Percentiles rank a stretch among this genome's conserved stretches.
phyloP scores from a whole-genome alignment of 805 yeast genomes.

The Monosporozyma servazzii region DNA sequence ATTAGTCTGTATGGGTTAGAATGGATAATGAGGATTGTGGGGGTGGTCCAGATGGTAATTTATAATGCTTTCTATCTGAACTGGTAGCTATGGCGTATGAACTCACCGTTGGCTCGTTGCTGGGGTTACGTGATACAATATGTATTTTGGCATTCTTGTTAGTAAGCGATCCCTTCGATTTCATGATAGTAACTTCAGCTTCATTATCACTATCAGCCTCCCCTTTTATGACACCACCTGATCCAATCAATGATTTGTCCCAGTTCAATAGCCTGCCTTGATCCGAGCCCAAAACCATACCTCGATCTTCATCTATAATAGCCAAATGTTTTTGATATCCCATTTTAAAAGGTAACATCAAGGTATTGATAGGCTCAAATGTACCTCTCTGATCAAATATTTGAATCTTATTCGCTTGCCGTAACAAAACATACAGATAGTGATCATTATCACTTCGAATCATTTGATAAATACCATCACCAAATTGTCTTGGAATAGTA shows the following conservation, averaged over 20 bases:
- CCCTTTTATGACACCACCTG: conserved; percentile 18
- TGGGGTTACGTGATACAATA: not conserved
- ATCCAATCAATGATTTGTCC: conserved; percentile 19
- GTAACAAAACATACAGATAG: conserved; percentile 27
- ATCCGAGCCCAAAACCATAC: conserved; percentile 20
- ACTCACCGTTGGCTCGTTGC: not conserved
- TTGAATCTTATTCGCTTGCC: conserved; percentile 26
- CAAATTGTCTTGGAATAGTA: not conserved
- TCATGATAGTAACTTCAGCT: not conserved
- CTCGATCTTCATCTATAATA: conserved; percentile 10
- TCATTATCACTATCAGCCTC: not conserved
- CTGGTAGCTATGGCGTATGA: not conserved
- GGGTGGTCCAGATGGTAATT: not conserved
- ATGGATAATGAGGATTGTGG: not conserved
- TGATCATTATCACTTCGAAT: conserved; percentile 31
- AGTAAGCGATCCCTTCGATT: not conserved
- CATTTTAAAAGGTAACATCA: conserved; percentile 17
- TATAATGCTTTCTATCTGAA: not conserved
- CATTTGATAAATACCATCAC: conserved; percentile 32
- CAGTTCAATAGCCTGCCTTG: conserved; percentile 18
- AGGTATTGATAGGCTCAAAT: conserved; percentile 7
- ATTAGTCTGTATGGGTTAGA: not conserved
- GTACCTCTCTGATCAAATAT: conserved; percentile 30
- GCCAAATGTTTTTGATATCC: conserved; percentile 22
- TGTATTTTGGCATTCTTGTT: not conserved